phyloP scores from a whole-genome alignment of 257 asterid genomes.

The Fraxinus excelsior region DNA sequence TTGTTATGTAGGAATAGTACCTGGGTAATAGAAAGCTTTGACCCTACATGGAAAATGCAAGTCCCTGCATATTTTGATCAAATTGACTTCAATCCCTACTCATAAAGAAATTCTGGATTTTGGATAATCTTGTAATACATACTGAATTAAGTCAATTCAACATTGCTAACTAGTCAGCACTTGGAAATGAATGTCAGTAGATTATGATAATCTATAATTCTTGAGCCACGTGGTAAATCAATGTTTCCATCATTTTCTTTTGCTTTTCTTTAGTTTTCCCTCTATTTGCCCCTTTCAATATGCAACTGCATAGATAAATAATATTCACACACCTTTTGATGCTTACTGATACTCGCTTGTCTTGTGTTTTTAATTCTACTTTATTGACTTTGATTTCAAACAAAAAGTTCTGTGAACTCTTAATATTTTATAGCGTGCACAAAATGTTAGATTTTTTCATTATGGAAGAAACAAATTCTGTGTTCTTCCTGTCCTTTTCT shows the following conservation, averaged over 20 bases:
- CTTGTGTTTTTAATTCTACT: background rate
- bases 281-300: background rate
- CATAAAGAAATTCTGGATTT: background rate
- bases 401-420: background rate
- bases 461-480: background rate
- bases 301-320: constrained; percentile 6
- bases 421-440: background rate
- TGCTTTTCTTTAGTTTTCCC: background rate
- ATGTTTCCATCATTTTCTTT: constrained; percentile 7
- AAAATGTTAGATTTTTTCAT: background rate
- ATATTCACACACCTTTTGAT: background rate
- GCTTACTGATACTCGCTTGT: constrained; percentile 2
- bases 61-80: background rate
- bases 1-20: background rate
- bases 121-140: background rate
- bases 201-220: background rate
- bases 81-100: background rate
- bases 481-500: background rate
- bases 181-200: background rate
- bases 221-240: background rate
- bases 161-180: background rate
- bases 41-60: background rate
- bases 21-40: background rate
- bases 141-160: background rate
- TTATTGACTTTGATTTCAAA: background rate